A percentile compares a stretch with the other conserved stretches of the same genome.
Evolutionary conservation across 768 basidiomycete species (phyloP).

Genomic region (Sarcomyxa edulis): DNA sequence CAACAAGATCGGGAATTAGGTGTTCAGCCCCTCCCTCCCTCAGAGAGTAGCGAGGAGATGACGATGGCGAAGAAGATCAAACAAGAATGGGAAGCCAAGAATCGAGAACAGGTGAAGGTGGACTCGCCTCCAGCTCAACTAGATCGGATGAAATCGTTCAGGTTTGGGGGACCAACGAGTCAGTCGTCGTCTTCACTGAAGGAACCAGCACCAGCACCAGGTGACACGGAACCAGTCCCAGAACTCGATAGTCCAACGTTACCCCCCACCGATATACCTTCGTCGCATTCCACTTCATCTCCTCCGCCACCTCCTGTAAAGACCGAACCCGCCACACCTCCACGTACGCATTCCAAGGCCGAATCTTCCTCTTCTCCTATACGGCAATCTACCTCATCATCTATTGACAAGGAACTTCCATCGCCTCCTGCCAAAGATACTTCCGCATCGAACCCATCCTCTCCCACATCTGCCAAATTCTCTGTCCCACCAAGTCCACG

Average conservation of each 20-base stretch:
- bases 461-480: background rate
- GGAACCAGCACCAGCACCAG: no score
- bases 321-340: constrained; percentile 2
- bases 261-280: no score
- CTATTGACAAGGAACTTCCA: no score
- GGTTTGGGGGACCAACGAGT: constrained; percentile 28
- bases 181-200: no score
- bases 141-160: constrained; percentile 27
- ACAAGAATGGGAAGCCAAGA: constrained; percentile 45
- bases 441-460: background rate
- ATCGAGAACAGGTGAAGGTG: constrained; percentile 17
- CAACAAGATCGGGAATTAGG: constrained; percentile 32
- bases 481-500: constrained; percentile 2
- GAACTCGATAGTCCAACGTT: no score
- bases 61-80: constrained; percentile 51
- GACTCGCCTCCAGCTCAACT: constrained; percentile 8
- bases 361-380: no score
- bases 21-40: constrained; percentile 16
- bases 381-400: no score
- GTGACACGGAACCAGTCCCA: no score
- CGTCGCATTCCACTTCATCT: no score
- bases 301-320: constrained; percentile 1
- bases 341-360: no score
- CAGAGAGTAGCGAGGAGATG: constrained; percentile 11
- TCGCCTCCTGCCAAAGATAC: no score